Base-by-base conservation (phyloP, 202 grass and related monocot genomes). In the Zoysia matrella region DNA sequence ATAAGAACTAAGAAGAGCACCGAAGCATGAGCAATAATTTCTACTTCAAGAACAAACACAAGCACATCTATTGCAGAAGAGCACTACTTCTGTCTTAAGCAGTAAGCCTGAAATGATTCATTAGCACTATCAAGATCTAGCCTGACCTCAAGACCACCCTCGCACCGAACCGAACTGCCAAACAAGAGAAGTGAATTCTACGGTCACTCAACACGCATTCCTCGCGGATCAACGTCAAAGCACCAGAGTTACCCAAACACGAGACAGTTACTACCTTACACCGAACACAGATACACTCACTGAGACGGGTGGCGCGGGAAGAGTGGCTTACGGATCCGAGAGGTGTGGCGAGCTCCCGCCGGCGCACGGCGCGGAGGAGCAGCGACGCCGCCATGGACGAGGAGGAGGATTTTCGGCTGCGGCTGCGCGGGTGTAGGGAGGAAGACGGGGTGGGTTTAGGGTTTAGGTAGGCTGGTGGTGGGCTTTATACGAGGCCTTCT, bases 401-500 rank as follows among this genome's bases (percentile, higher is more conserved):
- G 30, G 30, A 36, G 30, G 30, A 36, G 30, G 30, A 36, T 36
- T 36, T 36, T 36, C 30, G 30, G 30, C 30, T 36, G 30, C 30
- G 30, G 30, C 30, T 36, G 30, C 30, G 30, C 30, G 30, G 30
- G 30, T 36, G 30, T 36, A 1, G 30, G 30, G 30, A 36, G 30
- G 30, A 36, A 36, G 30, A 36, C 30, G 30, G 30, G 30, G 30
- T 36, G 30, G 30, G 30, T 36, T 1, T 36, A 36, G 30, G 30
- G 30, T 36, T 36, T 36, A 36, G 30, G 30, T 36, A 36, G 30
- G 30, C 30, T 36, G 30, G 50, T 14, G 42, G n/a, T 47, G 77
- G 77, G 65, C 52, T 68, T 57, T 79, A 67, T 78, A 14, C 67
- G 61, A 15, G 30, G 30, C 1, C 30, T 36, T 36, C 30, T 36